phyloP scores from a whole-genome alignment of 106 monocot genomes.

The Dendrobium officinale region DNA sequence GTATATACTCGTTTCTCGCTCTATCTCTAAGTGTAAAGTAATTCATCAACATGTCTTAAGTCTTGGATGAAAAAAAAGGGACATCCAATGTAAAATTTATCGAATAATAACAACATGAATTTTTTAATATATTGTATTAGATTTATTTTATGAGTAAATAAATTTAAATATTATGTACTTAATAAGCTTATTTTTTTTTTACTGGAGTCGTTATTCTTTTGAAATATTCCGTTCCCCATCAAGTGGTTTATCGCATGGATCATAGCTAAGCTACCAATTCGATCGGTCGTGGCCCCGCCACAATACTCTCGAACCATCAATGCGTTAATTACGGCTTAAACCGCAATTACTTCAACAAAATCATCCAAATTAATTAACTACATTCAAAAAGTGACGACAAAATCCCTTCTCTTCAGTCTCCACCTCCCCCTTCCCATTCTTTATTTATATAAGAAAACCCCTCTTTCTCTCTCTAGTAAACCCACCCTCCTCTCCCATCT shows the following conservation, averaged over 20 bases:
- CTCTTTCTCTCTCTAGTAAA: background rate
- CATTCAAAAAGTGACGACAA: background rate
- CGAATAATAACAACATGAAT: too few species aligned
- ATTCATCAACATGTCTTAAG: too few species aligned
- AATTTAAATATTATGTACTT: too few species aligned
- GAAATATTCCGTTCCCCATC: background rate
- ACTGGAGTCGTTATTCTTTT: background rate
- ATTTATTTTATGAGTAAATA: too few species aligned
- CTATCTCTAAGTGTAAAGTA: too few species aligned
- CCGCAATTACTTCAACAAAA: background rate
- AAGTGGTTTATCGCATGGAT: background rate
- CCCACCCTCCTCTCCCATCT: constrained; percentile 4
- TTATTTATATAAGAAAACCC: background rate
- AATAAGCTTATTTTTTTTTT: background rate
- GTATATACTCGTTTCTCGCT: too few species aligned
- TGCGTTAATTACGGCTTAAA: background rate
- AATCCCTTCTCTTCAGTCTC: background rate
- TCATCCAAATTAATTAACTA: background rate
- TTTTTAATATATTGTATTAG: too few species aligned
- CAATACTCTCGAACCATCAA: background rate
- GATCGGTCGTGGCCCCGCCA: background rate
- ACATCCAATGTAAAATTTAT: too few species aligned
- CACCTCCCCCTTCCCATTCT: background rate
- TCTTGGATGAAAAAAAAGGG: too few species aligned
- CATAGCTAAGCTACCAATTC: background rate